A percentile compares a stretch with the other conserved stretches of the same genome.
These are phyloP conservation scores for Neurospora discreta DNA, from an alignment of 495 filamentous ascomycete genomes.

Conservation along the genomic window DNA sequence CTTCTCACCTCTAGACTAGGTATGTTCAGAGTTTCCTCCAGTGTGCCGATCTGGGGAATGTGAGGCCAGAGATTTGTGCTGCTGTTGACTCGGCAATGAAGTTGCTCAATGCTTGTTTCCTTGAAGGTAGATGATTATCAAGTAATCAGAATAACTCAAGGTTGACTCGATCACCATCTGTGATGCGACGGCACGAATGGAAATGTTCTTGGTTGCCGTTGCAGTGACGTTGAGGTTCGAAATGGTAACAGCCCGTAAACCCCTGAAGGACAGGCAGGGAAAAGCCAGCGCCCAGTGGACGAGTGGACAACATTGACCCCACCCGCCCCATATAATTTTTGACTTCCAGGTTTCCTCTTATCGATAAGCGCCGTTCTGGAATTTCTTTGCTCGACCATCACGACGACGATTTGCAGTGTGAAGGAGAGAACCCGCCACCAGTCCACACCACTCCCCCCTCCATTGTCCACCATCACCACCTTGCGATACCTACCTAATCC, in stretches of 20 bases:
- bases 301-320: neutral
- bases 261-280: neutral
- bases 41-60: too few relatives aligned
- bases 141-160: neutral
- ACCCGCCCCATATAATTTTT: neutral
- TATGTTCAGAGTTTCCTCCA: too few relatives aligned
- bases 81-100: too few relatives aligned
- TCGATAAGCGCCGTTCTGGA: slow-evolving; percentile 9
- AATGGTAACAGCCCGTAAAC: neutral
- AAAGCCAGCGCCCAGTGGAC: neutral
- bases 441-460: too few relatives aligned
- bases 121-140: too few relatives aligned
- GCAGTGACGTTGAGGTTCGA: neutral
- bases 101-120: too few relatives aligned
- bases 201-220: neutral
- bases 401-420: neutral
- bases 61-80: too few relatives aligned
- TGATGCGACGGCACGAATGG: neutral
- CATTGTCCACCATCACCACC: neutral
- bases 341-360: neutral
- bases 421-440: neutral
- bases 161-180: neutral
- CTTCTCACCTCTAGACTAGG: too few relatives aligned
- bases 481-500: neutral
- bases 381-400: slow-evolving; percentile 8